Evolutionary conservation across 148 eudicot genomes (phyloP).

Genomic region (Spergularia bocconei): DNA sequence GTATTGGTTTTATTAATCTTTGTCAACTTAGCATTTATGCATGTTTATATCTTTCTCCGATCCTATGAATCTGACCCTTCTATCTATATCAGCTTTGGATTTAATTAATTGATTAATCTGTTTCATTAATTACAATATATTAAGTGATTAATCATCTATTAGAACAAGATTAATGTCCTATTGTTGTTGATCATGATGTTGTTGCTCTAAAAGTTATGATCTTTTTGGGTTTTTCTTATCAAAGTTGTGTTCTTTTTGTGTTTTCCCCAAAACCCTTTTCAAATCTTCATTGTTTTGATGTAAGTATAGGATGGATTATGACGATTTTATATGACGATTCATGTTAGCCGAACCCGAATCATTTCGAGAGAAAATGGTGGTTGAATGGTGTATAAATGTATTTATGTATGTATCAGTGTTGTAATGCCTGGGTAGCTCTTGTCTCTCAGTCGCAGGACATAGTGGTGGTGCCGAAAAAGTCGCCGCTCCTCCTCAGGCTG

Average conservation of each 20-base stretch:
- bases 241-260: too few relatives aligned
- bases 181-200: background rate
- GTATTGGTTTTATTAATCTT: too few relatives aligned
- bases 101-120: too few relatives aligned
- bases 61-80: background rate
- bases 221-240: too few relatives aligned
- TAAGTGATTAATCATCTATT: too few relatives aligned
- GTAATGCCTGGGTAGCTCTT: conserved; percentile 21
- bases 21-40: background rate
- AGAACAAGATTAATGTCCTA: too few relatives aligned
- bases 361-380: background rate
- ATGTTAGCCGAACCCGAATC: background rate
- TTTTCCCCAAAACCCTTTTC: too few relatives aligned
- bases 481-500: conserved; percentile 53
- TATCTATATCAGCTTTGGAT: too few relatives aligned
- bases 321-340: background rate
- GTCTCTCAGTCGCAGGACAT: conserved; percentile 63
- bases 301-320: too few relatives aligned
- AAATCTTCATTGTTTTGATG: too few relatives aligned
- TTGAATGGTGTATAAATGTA: background rate
- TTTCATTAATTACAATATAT: too few relatives aligned
- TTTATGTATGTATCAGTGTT: background rate
- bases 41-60: background rate
- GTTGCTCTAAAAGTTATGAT: too few relatives aligned
- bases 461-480: conserved; percentile 49